phyloP scores from a whole-genome alignment of 1,284 basidiomycete species.

The Cystobasidiaceae sp. region DNA sequence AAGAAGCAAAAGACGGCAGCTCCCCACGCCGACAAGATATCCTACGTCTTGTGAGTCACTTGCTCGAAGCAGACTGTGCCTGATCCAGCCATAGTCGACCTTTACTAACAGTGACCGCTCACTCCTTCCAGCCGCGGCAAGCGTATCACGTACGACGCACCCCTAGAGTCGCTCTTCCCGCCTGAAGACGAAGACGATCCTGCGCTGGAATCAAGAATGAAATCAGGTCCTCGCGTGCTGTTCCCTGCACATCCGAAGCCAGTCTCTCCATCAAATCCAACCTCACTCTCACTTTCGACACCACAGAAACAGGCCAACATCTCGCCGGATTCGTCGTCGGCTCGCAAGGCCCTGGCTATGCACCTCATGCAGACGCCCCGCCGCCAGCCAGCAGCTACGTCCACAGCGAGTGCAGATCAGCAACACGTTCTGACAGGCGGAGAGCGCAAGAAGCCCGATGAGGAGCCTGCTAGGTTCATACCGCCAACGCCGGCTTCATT shows the following conservation, averaged over 20 bases:
- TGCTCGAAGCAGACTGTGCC: background rate
- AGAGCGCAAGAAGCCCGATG: background rate
- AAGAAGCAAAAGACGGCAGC: background rate
- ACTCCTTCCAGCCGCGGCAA: slow-evolving; percentile 20
- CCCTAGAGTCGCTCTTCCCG: slow-evolving; percentile 20
- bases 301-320: background rate
- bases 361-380: slow-evolving; percentile 29
- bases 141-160: slow-evolving; percentile 28
- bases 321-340: background rate
- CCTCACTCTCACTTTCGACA: background rate
- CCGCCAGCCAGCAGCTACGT: background rate
- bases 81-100: background rate
- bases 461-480: background rate
- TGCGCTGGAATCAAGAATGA: background rate
- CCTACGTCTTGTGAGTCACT: slow-evolving; percentile 25
- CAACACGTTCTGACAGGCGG: background rate
- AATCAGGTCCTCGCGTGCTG: slow-evolving; percentile 27
- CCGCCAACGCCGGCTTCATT: slow-evolving; percentile 25
- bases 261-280: background rate
- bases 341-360: background rate
- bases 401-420: background rate
- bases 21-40: slow-evolving; percentile 8
- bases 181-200: slow-evolving; percentile 15
- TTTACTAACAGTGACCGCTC: background rate
- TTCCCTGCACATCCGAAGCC: slow-evolving; percentile 21